Evolutionary conservation across 2,329 filamentous ascomycete genomes (phyloP).

Genomic region (Elsinoe perseae): DNA sequence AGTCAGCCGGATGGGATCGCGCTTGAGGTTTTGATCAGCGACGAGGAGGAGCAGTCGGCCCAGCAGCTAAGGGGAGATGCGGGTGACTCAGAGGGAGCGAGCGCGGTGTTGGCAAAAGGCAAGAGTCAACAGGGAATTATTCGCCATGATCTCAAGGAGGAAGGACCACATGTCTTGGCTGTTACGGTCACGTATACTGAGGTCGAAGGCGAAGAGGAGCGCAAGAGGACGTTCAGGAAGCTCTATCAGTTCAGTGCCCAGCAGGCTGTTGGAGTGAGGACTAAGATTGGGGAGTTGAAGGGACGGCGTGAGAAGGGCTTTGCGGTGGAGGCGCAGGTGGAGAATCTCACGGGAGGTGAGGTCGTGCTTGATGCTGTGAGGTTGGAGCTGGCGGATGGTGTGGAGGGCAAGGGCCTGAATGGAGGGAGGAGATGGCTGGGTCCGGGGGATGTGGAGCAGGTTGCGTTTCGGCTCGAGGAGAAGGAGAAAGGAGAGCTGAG

Average conservation of each 20-base stretch:
- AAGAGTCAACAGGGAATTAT: slow-evolving; percentile 61
- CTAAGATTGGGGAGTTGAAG: slow-evolving; percentile 64
- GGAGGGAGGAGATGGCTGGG: slow-evolving; percentile 42
- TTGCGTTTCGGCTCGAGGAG: slow-evolving; percentile 54
- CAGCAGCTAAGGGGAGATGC: slow-evolving; percentile 38
- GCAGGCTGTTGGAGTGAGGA: slow-evolving; percentile 79
- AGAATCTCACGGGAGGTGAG: slow-evolving; percentile 81
- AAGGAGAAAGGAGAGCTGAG: slow-evolving; percentile 41
- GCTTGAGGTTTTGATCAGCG: slow-evolving; percentile 38
- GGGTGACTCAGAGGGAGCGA: slow-evolving; percentile 37
- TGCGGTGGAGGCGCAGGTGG: slow-evolving; percentile 86
- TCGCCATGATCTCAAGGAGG: slow-evolving; percentile 81
- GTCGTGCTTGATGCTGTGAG: slow-evolving; percentile 63
- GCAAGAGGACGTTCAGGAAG: slow-evolving; percentile 83
- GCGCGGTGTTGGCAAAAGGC: slow-evolving; percentile 29
- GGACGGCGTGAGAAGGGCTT: slow-evolving; percentile 42
- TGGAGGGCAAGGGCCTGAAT: slow-evolving; percentile 23
- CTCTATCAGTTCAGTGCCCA: slow-evolving; percentile 95
- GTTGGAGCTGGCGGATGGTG: slow-evolving; percentile 26
- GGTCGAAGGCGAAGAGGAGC: slow-evolving; percentile 44
- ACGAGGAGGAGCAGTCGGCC: slow-evolving; percentile 44
- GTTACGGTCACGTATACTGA: slow-evolving; percentile 95
- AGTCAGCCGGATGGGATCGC: slow-evolving; percentile 55
- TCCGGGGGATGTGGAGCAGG: slow-evolving; percentile 57
- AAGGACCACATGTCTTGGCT: slow-evolving; percentile 85